Evolutionary conservation across 2,329 filamentous ascomycete species (phyloP).

Genomic region (Aureobasidium sp.): DNA sequence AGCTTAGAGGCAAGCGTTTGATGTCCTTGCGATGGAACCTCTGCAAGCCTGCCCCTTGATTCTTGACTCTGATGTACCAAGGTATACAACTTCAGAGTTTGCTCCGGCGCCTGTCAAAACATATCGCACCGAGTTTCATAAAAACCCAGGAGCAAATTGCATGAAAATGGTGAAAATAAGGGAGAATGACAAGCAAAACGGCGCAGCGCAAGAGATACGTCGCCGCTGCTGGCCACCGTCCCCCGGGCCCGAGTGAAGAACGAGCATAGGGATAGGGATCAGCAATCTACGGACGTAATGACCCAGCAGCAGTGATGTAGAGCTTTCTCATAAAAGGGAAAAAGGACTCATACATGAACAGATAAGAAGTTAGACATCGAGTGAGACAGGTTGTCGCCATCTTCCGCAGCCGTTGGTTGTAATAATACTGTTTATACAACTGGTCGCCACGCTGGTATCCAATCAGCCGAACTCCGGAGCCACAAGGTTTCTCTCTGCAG

Average conservation of each 20-base stretch:
- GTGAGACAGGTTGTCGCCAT: constrained; percentile 11
- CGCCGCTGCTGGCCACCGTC: background rate
- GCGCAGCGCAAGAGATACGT: background rate
- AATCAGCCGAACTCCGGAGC: constrained; percentile 1
- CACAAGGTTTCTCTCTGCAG: background rate
- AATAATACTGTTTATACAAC: constrained; percentile 7
- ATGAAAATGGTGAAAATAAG: background rate
- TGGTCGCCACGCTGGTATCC: constrained; percentile 8
- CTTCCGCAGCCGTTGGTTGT: constrained; percentile 9
- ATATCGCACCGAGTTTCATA: background rate
- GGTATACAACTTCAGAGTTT: background rate
- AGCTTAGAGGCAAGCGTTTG: constrained; percentile 9
- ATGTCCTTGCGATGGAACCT: background rate
- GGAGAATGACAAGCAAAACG: constrained; percentile 1
- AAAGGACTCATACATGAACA: background rate
- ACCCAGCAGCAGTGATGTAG: background rate
- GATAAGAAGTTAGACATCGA: constrained; percentile 7
- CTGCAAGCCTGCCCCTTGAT: background rate
- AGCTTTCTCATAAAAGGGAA: background rate
- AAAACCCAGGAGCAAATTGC: background rate
- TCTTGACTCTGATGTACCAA: constrained; percentile 1
- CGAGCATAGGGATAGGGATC: background rate
- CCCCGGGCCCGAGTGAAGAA: background rate
- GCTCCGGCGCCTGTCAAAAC: constrained; percentile 10
- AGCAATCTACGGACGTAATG: constrained; percentile 4